Evolutionary conservation across 345 rosid species (phyloP), one percentile per base, ranked within the genome.

Genomic region (Cochlearia excelsa): DNA sequence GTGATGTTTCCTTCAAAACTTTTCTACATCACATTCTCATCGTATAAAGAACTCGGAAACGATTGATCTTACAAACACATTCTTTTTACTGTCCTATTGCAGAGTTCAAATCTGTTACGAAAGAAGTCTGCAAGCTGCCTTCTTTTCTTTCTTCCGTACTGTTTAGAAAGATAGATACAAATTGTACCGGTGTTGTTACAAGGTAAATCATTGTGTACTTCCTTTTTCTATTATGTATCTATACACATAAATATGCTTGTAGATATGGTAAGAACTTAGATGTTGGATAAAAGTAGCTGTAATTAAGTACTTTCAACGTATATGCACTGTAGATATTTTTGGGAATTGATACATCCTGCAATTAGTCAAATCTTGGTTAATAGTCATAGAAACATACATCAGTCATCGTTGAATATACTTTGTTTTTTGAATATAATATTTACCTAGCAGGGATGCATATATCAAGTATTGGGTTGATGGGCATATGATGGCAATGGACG

Each of bases 81-180:
- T 11, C 30, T 41, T 72, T 51, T 47, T 73, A 6, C 70, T 9
- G 23, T 49, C 38, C 9, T n/a, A 50, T 51, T 68, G 63, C 83
- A 92, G 98, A 83, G 62, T 92, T 92, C 68, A 86, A 85, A 78
- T 54, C 76, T 61, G 67, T 89, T 30, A 72, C 82, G 2, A 93
- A 78, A 78, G 89, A 82, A 72, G 68, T 87, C 52, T 89, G 97
- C 86, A 82, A 82, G 81, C 73, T 93, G 40, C 97, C 99, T 29
- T 86, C 86, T n/a, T 93, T 93, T 66, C 73, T 89, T 68, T 88
- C 91, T 35, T 55, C 82, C 6, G 57, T 68, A 4, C 79, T 93
- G 39, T 93, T 88, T 69, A 80, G 80, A 66, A 84, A 77, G 77
- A 83, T 93, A 62, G 95, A 93, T 66, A 48, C 53, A 4, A 71